Base-by-base conservation (phyloP, 306 rosid genomes). In the Quercus aquifolioides region DNA sequence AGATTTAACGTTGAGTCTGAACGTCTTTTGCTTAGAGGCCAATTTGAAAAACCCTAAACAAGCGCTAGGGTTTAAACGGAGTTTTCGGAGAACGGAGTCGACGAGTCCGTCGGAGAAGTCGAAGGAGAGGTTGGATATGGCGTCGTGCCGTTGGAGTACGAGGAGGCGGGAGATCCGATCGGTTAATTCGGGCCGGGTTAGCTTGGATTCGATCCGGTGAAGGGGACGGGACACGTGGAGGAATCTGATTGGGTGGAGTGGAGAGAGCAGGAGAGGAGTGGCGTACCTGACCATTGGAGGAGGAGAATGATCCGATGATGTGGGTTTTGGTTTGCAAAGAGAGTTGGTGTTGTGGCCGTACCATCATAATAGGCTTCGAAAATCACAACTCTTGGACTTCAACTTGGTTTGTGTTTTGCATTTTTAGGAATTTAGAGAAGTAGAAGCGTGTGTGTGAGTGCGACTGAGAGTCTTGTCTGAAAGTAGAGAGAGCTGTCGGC, bases 81-180 rank as follows among this genome's bases (percentile, higher is more conserved):
- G 94, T 30, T 82, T 89, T n/a, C 87, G 88, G 74, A 94, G 94
- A 69, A 94, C 84, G 71, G 89, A 71, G 81, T 90, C 91, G 65
- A 91, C 78, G 78, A 94, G 91, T n/a, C 79, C 71, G 70, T 94
- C 93, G 58, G 97, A 87, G 85, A 86, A 87, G 5, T 69, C 76
- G 69, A 90, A 89, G 38, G 87, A 78, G 75, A 91, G 88, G 14
- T 77, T 77, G 75, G 19, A 18, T 49, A 92, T 84, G 62, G 92
- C 90, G 46, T 90, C 77, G 75, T 76, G 76, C 8, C 98, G 93
- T 55, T 76, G 78, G 76, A 87, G 97, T 74, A 92, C 78, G 65
- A 92, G 87, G 78, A 94, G 91, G 64, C 90, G 93, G 78, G 92
- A 21, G 79, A 94, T 91, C 31, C 91, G 91, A 46, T 88, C 85